Evolutionary conservation across 2,329 filamentous ascomycete species (phyloP).

Genomic region (Fusarium armeniacum): DNA sequence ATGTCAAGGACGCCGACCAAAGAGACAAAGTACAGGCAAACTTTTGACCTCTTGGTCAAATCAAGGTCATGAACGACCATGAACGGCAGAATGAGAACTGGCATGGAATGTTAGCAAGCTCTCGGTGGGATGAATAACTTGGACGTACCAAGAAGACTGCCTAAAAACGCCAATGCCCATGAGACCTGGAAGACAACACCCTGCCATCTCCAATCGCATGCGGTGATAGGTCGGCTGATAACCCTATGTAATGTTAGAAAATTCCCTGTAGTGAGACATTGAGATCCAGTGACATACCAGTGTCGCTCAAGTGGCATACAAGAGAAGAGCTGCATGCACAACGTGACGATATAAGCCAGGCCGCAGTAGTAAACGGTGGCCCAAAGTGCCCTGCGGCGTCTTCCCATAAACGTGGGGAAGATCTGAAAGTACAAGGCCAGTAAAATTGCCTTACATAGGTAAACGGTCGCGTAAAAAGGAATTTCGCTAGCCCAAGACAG

Average conservation of each 20-base stretch:
- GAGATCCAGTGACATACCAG: slow-evolving; percentile 16
- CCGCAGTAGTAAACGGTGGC: slow-evolving; percentile 18
- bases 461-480: slow-evolving; percentile 34
- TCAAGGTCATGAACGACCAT: slow-evolving; percentile 31
- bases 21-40: slow-evolving; percentile 30
- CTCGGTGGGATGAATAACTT: fast-evolving
- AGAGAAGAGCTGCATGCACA: slow-evolving; percentile 35
- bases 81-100: slow-evolving; percentile 34
- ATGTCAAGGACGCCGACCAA: slow-evolving; percentile 36
- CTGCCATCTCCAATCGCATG: slow-evolving; percentile 31
- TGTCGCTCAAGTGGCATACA: slow-evolving; percentile 37
- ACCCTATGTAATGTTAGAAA: slow-evolving; percentile 14
- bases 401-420: slow-evolving; percentile 32
- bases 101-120: background rate
- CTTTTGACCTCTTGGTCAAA: slow-evolving; percentile 17
- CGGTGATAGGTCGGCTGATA: slow-evolving; percentile 17
- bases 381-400: slow-evolving; percentile 30
- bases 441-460: slow-evolving; percentile 33
- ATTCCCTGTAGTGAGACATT: background rate
- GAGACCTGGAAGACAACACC: slow-evolving; percentile 30
- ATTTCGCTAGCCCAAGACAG: slow-evolving; percentile 41
- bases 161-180: slow-evolving; percentile 35
- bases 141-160: slow-evolving; percentile 31
- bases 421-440: slow-evolving; percentile 31
- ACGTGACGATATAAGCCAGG: slow-evolving; percentile 15